Base-by-base conservation (phyloP, 1,284 basidiomycete genomes). In the Ceratobasidium theobromae region DNA sequence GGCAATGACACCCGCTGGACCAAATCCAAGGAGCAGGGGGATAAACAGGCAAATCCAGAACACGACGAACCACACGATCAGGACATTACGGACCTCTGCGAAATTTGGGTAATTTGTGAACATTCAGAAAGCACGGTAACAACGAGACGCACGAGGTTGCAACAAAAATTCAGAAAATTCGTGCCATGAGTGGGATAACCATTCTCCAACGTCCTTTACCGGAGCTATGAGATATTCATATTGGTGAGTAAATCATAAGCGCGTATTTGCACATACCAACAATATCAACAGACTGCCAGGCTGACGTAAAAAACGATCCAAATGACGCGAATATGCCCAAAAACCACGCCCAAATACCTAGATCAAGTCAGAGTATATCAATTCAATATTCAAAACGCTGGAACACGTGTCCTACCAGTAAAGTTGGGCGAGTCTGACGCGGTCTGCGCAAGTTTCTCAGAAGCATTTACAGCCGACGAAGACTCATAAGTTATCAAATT, bases 31-130 rank as follows among this genome's bases (percentile, higher is more conserved):
- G n/a, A 38, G n/a, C 30, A 60, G 23, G 4, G 57, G 57, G 12
- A 49, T 60, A 28, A 60, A 38, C 4, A 60, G 32, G 11, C 32
- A 45, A 14, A 60, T 32, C 57, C 57, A 60, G 32, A 60, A 60
- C 18, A 60, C 57, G 18, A 60, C 21, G 23, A 60, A 49, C 57
- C 57, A 60, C 11, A 60, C 45, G n/a, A 60, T 49, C 3, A 60
- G 43, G n/a, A 51, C 30, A 23, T 60, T 48, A 11, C 45, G 57
- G 25, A 51, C 45, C 12, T 60, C 57, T 60, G 4, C 3, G n/a
- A 58, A 38, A 6, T 21, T 14, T 1, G 6, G 18, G 18, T 9
- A 6, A 40, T 8, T 23, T 40, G 35, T n/a, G 4, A 32, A 23
- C 12, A 14, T 23, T 16, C 8, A 12, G 11, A 5, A 18, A 14